Base-by-base conservation (phyloP, 768 basidiomycete species). In the Macrolepiota dolichaula region DNA sequence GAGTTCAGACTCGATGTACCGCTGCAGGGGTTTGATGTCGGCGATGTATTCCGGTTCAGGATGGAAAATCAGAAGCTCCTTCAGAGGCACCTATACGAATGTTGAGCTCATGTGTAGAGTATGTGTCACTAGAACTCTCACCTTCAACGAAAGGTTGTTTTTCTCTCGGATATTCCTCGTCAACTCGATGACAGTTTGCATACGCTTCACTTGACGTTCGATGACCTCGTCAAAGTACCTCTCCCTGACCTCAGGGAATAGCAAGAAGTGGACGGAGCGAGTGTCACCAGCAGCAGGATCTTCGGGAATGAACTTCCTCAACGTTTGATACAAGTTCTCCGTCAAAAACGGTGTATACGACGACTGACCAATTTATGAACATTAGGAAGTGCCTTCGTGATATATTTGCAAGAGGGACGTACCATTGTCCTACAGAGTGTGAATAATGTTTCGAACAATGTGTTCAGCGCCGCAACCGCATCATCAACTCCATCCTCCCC, bases 341-440 rank as follows among this genome's bases (percentile, higher is more conserved):
- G 95, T 96, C 71, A 98, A 79, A 85, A 98, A 98, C 0, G 97
- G 97, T 9, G 96, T 98, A 75, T 97, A 99, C 7, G 97, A 96
- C 0, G 96, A 96, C 96, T 96, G 65, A 7, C 7, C 15, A 17
- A 1, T 32, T 15, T 35, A 49, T 38, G 36, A 38, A 63, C 11
- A 64, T 58, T 10, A 62, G 51, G 32, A 36, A 51, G 19, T 10
- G 53, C 53, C 53, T 35, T 37, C n/a, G 51, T 35, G 40, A 27
- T 4, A 53, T 5, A 51, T 4, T 4, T 40, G n/a, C n/a, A 24
- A 13, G 22, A 40, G 44, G 57, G 47, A 64, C 76, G 64, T 68
- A 96, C 95, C 92, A 98, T 96, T 3, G 96, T 98, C 53, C 92
- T 82, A 74, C 93, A 96, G 53, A 99, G 81, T 0, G 96, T 98